phyloP scores from a whole-genome alignment of 1,139 yeast species.

The Groenewaldozyma auringiensis region DNA sequence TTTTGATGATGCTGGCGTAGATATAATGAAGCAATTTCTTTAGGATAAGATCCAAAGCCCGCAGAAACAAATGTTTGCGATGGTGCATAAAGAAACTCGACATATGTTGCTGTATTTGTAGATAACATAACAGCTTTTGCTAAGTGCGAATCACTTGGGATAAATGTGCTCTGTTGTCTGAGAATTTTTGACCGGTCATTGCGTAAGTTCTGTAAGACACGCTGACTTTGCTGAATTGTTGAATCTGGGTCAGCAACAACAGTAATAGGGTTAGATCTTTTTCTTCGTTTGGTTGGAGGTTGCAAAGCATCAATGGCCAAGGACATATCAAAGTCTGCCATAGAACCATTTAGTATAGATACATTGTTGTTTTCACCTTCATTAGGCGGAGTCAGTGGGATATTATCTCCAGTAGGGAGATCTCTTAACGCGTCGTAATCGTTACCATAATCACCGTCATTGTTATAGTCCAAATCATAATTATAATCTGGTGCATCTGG shows the following conservation, averaged over 20 bases:
- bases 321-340: not conserved
- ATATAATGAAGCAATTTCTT: not conserved
- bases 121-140: not conserved
- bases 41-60: not conserved
- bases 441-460: slow-evolving; percentile 16
- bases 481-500: slow-evolving; percentile 15
- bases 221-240: slow-evolving; percentile 4
- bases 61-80: not conserved
- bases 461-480: slow-evolving; percentile 9
- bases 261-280: not conserved
- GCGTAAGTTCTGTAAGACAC: slow-evolving; percentile 2
- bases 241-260: slow-evolving; percentile 3
- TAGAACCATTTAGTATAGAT: not conserved
- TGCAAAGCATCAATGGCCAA: not conserved
- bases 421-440: slow-evolving; percentile 6
- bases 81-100: not conserved
- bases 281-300: not conserved
- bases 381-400: slow-evolving; percentile 5
- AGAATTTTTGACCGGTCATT: slow-evolving; percentile 9
- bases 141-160: not conserved
- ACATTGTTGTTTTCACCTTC: slow-evolving; percentile 2
- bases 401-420: slow-evolving; percentile 2
- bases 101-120: not conserved
- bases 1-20: not conserved
- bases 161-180: not conserved